Percentiles rank a stretch among this genome's conserved stretches.
phyloP scores from a whole-genome alignment of 2,329 filamentous ascomycete genomes.

The Alternaria ethzedia region DNA sequence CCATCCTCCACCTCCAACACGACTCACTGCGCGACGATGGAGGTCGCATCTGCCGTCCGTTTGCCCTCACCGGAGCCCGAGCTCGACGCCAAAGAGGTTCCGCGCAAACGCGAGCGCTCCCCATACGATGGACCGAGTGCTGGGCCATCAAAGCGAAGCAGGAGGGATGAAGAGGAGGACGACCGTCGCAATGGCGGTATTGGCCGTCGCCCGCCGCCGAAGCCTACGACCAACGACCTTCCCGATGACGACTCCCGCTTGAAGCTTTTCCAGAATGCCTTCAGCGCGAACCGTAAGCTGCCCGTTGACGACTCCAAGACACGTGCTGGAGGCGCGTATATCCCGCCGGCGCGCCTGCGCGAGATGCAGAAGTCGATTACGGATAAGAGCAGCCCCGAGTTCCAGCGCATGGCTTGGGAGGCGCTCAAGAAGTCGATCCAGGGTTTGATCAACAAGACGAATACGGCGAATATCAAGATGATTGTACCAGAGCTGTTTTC shows the following conservation, averaged over 20 bases:
- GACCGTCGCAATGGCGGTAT: conserved; percentile 69
- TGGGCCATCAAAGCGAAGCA: conserved; percentile 48
- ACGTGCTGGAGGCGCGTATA: conserved; percentile 95
- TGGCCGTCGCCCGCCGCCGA: conserved; percentile 60
- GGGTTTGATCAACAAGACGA: conserved; percentile 98
- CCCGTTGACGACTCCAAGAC: conserved; percentile 88
- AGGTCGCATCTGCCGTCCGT: conserved; percentile 59
- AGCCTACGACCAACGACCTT: conserved; percentile 22
- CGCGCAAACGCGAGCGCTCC: conserved; percentile 63
- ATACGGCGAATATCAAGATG: conserved; percentile 95
- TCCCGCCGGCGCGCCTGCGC: conserved; percentile 87
- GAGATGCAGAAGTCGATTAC: conserved; percentile 96
- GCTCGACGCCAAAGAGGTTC: conserved; percentile 52
- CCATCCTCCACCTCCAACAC: conserved; percentile 5
- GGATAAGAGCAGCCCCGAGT: conserved; percentile 94
- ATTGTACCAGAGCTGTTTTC: conserved; percentile 96
- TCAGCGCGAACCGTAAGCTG: conserved; percentile 71
- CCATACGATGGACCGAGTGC: conserved; percentile 42
- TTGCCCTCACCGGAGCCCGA: conserved; percentile 63
- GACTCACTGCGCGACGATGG: conserved; percentile 29
- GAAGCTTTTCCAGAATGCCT: conserved; percentile 46
- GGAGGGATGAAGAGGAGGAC: conserved; percentile 41
- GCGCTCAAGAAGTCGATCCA: conserved; percentile 99
- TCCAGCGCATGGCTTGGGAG: conserved; percentile 99
- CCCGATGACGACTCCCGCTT: conserved; percentile 44